These are phyloP conservation scores for Yamadazyma sp. DNA, from an alignment of 805 yeast genomes.

Conservation along the genomic window DNA sequence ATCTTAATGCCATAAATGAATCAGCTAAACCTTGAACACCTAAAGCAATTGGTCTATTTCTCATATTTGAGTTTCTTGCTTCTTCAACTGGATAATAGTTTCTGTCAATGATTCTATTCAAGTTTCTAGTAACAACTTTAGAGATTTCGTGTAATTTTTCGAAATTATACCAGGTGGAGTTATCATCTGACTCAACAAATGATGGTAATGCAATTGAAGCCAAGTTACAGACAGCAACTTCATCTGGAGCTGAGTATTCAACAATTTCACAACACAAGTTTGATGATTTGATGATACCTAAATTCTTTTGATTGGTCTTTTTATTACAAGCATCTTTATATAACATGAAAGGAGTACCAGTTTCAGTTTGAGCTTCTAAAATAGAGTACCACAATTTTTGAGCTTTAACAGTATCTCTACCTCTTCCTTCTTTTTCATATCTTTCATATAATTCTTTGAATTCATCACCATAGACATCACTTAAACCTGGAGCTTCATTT, in stretches of 20 bases:
- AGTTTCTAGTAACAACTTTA: slow-evolving; percentile 53
- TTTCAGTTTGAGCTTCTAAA: slow-evolving; percentile 61
- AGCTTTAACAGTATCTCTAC: slow-evolving; percentile 50
- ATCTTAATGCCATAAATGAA: slow-evolving; percentile 51
- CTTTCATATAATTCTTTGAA: slow-evolving; percentile 49
- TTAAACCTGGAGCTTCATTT: slow-evolving; percentile 54
- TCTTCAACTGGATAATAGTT: slow-evolving; percentile 55
- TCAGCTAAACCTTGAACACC: slow-evolving; percentile 67
- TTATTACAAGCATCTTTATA: slow-evolving; percentile 61
- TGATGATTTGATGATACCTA: slow-evolving; percentile 58
- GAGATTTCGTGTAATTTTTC: slow-evolving; percentile 53
- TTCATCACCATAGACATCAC: slow-evolving; percentile 55
- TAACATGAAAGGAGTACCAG: slow-evolving; percentile 64
- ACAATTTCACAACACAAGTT: slow-evolving; percentile 64
- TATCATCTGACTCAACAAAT: slow-evolving; percentile 46
- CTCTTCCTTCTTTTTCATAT: slow-evolving; percentile 52
- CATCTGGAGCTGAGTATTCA: slow-evolving; percentile 56
- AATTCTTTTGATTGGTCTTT: slow-evolving; percentile 58
- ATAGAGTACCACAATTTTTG: slow-evolving; percentile 61
- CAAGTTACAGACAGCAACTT: slow-evolving; percentile 60
- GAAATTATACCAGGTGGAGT: slow-evolving; percentile 48
- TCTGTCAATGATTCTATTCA: slow-evolving; percentile 56
- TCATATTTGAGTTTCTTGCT: slow-evolving; percentile 52
- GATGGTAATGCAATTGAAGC: slow-evolving; percentile 60
- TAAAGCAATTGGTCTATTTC: slow-evolving; percentile 59